These are phyloP conservation scores for Massarina eburnea DNA, from an alignment of 2,329 filamentous ascomycete species.

Conservation along the genomic window DNA sequence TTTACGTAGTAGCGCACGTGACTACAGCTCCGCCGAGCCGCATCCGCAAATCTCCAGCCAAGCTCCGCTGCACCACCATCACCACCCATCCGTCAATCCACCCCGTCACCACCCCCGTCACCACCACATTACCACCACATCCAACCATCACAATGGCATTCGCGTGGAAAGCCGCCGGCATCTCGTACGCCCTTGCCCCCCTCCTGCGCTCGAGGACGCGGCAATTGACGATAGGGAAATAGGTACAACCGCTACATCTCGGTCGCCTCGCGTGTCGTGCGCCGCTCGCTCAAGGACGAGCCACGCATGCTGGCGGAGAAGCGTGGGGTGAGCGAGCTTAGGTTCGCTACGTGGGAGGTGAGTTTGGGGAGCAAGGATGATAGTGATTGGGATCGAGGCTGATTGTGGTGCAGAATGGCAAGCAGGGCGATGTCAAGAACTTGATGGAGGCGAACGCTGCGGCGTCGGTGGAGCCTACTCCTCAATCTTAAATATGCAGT, in stretches of 20 bases:
- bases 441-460: slow-evolving; percentile 61
- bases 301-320: slow-evolving; percentile 85
- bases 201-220: slow-evolving; percentile 14
- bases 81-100: slow-evolving; percentile 25
- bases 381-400: slow-evolving; percentile 26
- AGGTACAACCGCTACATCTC: slow-evolving; percentile 99
- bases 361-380: slow-evolving; percentile 45
- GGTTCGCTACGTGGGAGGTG: slow-evolving; percentile 95
- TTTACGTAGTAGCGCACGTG: slow-evolving; percentile 20
- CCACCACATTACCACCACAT: slow-evolving; percentile 27
- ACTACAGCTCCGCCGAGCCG: slow-evolving; percentile 25
- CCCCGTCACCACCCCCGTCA: slow-evolving; percentile 23
- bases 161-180: slow-evolving; percentile 97
- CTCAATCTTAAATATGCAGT: slow-evolving; percentile 40
- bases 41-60: slow-evolving; percentile 30
- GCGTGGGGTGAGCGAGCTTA: slow-evolving; percentile 84
- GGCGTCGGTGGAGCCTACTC: slow-evolving; percentile 45
- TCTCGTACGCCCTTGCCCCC: slow-evolving; percentile 69
- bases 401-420: slow-evolving; percentile 72
- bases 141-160: slow-evolving; percentile 77
- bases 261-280: slow-evolving; percentile 90
- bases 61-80: slow-evolving; percentile 28
- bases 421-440: slow-evolving; percentile 83
- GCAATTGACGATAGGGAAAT: slow-evolving; percentile 33
- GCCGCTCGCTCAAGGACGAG: slow-evolving; percentile 95